Evolutionary conservation across 345 rosid species (phyloP).

Genomic region (Excoecaria cochinchinensis): DNA sequence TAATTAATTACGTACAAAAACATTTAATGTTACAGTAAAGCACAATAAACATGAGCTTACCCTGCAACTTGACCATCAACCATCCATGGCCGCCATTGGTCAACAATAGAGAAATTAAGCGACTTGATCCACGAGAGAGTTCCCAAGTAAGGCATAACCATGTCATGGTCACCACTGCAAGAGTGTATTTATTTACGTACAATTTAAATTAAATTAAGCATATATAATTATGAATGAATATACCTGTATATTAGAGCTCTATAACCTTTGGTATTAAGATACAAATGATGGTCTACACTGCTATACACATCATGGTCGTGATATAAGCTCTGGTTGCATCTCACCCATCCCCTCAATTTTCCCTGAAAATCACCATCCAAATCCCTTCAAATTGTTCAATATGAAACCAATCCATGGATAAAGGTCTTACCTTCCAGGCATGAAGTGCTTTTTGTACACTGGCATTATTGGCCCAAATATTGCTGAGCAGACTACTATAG

Average conservation of each 20-base stretch:
- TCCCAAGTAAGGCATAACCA: neutral
- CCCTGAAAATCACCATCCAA: too few species aligned
- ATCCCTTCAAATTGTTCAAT: too few species aligned
- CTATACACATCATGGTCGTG: too few species aligned
- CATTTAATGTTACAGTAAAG: neutral
- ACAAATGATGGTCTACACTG: too few species aligned
- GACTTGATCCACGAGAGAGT: neutral
- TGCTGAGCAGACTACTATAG: neutral
- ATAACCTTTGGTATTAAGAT: slow-evolving; percentile 2
- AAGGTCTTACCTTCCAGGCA: too few species aligned
- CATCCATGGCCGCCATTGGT: slow-evolving; percentile 27
- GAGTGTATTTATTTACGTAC: too few species aligned
- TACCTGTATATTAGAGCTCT: slow-evolving; percentile 37
- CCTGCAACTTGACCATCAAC: slow-evolving; percentile 3
- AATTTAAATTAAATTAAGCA: neutral
- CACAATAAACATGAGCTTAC: slow-evolving; percentile 27
- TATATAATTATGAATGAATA: neutral
- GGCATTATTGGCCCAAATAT: neutral
- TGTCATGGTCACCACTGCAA: neutral
- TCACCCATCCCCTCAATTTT: too few species aligned
- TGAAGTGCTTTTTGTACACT: too few species aligned
- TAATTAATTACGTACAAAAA: too few species aligned
- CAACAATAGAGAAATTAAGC: neutral
- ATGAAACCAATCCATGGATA: too few species aligned
- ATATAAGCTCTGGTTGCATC: too few species aligned